Evolutionary conservation across 202 grass and related monocot species (phyloP), one percentile per base, ranked within the genome.

Genomic region (Setaria viridis): DNA sequence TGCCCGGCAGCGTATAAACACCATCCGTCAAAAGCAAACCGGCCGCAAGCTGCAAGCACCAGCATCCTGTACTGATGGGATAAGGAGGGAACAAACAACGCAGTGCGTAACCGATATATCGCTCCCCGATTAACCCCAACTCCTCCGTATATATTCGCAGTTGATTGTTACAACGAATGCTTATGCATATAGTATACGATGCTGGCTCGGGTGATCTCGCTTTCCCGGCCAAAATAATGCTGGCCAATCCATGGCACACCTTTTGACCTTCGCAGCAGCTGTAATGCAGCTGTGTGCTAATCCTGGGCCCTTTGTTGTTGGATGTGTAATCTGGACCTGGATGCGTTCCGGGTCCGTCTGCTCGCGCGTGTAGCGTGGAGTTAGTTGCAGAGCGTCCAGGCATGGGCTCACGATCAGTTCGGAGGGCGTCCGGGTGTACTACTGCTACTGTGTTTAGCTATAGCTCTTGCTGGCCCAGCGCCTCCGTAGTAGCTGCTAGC

Each of bases 51-150:
- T 34, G 66, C 16, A 25, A 62, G 63, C 45, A 63, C 17, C 4
- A 6, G 85, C 85, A 85, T 91, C 81, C 11, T 80, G 85, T 91
- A 82, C 71, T 64, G 55, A 53, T 1, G 43, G 21, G 85, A 88
- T 85, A 91, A 88, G 81, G 43, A 88, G 11, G 56, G 76, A 84
- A 82, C 71, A 72, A n/a, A 2, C 47, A 49, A 25, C 3, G 3
- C 33, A 50, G n/a, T 59, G 45, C 47, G 35, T 34, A 67, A 83
- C 75, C 48, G 45, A 48, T 48, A n/a, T 5, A 7, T 56, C 59
- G 17, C 21, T 6, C 30, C 3, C 29, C 41, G 55, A 67, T 60
- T 35, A 77, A 30, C 29, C 45, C 32, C 64, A 34, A 3, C 55
- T 63, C 49, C 25, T 6, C 48, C 21, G n/a, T 66, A 74, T 87